Conservation (phyloP, 73 alveolate genomes). For the Paramecium sexaurelia region DNA sequence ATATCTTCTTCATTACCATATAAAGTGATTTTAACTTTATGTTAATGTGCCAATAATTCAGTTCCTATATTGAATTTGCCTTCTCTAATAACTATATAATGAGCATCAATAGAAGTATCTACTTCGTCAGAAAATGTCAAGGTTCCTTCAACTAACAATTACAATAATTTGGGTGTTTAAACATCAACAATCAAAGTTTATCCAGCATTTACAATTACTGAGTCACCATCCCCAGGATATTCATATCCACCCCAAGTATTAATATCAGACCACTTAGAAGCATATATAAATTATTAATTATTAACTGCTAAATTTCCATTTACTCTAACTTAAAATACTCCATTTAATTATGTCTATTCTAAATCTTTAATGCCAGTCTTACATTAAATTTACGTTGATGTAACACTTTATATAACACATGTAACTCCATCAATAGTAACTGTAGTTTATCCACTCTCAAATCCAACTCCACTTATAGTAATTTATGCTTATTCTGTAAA, state of each 20-base stretch:
- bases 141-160: conserved; percentile 80
- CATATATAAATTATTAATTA: conserved; percentile 72
- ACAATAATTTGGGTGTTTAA: conserved; percentile 72
- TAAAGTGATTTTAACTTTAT: conserved; percentile 79
- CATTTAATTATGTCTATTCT: conserved; percentile 18
- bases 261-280: conserved; percentile 70
- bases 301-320: conserved; percentile 70
- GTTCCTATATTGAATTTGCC: conserved; percentile 88
- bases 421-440: conserved; percentile 74
- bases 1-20: conserved; percentile 72
- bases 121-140: conserved; percentile 73
- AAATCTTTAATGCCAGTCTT: conserved; percentile 70
- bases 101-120: conserved; percentile 79
- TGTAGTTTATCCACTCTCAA: conserved; percentile 49
- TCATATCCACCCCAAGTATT: conserved; percentile 89
- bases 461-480: conserved; percentile 38
- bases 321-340: conserved; percentile 8
- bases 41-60: conserved; percentile 73
- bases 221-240: conserved; percentile 79
- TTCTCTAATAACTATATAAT: conserved; percentile 76
- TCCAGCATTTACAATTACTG: conserved; percentile 75
- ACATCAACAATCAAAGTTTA: conserved; percentile 74
- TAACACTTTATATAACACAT: conserved; percentile 55
- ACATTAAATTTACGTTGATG: conserved; percentile 64
- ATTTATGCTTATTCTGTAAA: not conserved